Conservation (phyloP, 495 filamentous ascomycete genomes). For the Penicillium taxi region DNA sequence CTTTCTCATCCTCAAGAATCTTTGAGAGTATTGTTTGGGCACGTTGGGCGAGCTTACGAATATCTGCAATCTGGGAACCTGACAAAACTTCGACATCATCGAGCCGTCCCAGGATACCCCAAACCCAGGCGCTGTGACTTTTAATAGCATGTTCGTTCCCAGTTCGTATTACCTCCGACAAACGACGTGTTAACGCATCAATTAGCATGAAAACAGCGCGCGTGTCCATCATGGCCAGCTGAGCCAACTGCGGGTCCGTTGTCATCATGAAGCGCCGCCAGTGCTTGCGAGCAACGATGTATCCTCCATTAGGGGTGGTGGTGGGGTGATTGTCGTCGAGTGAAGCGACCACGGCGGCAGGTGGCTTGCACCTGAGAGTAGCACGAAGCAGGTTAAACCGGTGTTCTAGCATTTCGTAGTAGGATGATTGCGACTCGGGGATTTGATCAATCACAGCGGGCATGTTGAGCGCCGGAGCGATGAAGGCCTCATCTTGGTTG, state of each 20-base stretch:
- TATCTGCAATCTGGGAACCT: slow-evolving; percentile 45
- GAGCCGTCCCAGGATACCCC: slow-evolving; percentile 44
- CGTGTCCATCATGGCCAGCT: slow-evolving; percentile 62
- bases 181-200: slow-evolving; percentile 29
- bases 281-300: slow-evolving; percentile 35
- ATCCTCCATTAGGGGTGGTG: slow-evolving; percentile 40
- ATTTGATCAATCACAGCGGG: background rate
- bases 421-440: slow-evolving; percentile 49
- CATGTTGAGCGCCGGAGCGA: slow-evolving; percentile 15
- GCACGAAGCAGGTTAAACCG: slow-evolving; percentile 54
- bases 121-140: slow-evolving; percentile 43
- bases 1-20: slow-evolving; percentile 35
- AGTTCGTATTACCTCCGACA: slow-evolving; percentile 37
- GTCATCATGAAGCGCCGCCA: slow-evolving; percentile 44
- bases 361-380: slow-evolving; percentile 48
- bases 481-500: slow-evolving; percentile 18
- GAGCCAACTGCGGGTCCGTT: slow-evolving; percentile 56
- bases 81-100: slow-evolving; percentile 40
- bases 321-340: slow-evolving; percentile 53
- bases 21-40: slow-evolving; percentile 37
- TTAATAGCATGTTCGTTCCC: slow-evolving; percentile 39
- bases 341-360: slow-evolving; percentile 34
- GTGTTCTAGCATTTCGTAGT: slow-evolving; percentile 53
- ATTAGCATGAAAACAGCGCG: slow-evolving; percentile 48
- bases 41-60: slow-evolving; percentile 41